Conservation (phyloP, 805 yeast genomes). For the Ogataea corticis region DNA sequence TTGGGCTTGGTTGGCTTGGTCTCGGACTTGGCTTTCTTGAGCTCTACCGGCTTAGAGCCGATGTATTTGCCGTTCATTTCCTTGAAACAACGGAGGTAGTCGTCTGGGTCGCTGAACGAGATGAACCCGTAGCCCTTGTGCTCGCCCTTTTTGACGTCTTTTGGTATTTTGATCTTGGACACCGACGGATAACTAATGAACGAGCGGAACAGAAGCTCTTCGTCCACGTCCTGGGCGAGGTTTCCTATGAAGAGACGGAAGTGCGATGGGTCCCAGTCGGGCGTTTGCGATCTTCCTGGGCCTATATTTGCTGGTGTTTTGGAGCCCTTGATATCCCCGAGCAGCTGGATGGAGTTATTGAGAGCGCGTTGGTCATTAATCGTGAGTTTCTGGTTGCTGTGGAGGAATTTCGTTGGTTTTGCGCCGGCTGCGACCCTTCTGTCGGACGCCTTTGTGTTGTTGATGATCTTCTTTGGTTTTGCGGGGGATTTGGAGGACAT, state of each 20-base stretch:
- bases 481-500: conserved; percentile 2
- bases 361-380: conserved; percentile 15
- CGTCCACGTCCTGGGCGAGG: conserved; percentile 65
- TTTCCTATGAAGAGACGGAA: conserved; percentile 77
- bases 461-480: conserved; percentile 10
- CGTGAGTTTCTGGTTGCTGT: conserved; percentile 30
- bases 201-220: conserved; percentile 52
- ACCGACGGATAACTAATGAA: conserved; percentile 55
- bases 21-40: conserved; percentile 60
- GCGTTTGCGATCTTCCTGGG: not conserved
- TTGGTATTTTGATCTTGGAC: conserved; percentile 60
- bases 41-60: conserved; percentile 70
- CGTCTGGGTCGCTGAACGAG: conserved; percentile 62
- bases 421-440: conserved; percentile 54
- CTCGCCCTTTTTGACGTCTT: conserved; percentile 45
- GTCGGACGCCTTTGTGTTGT: conserved; percentile 46
- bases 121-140: conserved; percentile 76
- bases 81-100: conserved; percentile 68
- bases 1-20: conserved; percentile 32
- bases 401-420: conserved; percentile 46
- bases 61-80: conserved; percentile 77
- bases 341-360: conserved; percentile 19
- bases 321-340: conserved; percentile 17
- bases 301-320: conserved; percentile 40
- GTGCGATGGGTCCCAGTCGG: conserved; percentile 70